phyloP scores from a whole-genome alignment of 164 flowering plant genomes.

The Nelumbo lutea region DNA sequence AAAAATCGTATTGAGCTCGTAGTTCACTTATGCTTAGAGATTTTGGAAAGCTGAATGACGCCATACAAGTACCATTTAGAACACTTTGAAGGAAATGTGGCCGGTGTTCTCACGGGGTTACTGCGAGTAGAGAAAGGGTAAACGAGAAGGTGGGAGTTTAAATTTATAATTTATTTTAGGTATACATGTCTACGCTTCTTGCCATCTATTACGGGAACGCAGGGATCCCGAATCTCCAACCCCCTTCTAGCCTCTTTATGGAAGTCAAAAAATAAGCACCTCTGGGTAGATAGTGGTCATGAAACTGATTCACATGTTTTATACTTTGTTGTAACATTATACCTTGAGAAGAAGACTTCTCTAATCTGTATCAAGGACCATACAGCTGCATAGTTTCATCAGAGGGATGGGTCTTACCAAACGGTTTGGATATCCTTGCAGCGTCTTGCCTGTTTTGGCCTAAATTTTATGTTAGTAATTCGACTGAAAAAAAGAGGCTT shows the following conservation, averaged over 20 bases:
- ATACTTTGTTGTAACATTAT: not conserved
- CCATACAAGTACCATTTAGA: too few species aligned
- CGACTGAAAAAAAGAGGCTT: too few species aligned
- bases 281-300: too few species aligned
- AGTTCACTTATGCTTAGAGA: not conserved
- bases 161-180: too few species aligned
- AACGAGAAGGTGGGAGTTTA: not conserved
- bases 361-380: not conserved
- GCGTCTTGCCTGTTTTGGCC: too few species aligned
- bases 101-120: not conserved
- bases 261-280: not conserved
- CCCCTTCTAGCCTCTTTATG: not conserved
- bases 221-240: not conserved
- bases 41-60: too few species aligned
- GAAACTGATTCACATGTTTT: not conserved
- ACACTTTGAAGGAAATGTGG: not conserved
- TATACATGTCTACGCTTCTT: not conserved
- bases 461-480: too few species aligned
- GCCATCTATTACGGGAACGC: not conserved
- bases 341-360: not conserved
- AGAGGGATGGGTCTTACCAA: not conserved
- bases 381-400: not conserved
- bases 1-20: not conserved
- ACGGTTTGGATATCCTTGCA: too few species aligned
- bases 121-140: not conserved